Evolutionary conservation across 192 early-diverging fungal genomes (phyloP), one percentile per base, ranked within the genome.

Genomic region (Helicostylum pulchrum): DNA sequence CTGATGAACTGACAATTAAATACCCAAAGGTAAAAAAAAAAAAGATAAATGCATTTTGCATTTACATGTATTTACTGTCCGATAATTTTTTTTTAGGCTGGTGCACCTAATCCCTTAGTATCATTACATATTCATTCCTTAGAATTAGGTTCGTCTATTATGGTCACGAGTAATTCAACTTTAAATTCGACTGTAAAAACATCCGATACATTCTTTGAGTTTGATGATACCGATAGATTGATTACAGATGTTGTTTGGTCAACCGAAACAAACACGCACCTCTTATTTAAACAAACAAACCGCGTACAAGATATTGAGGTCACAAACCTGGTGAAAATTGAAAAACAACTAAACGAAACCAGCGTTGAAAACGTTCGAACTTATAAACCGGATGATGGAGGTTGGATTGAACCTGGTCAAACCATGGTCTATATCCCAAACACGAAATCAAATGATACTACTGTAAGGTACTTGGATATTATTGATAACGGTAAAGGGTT

Each of bases 171-270:
- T 7, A 77, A 74, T 20, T 34, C 68, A 15, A 62, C 68, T 20
- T 50, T 65, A n/a, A 61, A 46, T 20, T 7, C 75, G 11, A 26
- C 43, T 0, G 61, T 72, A 7, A 46, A 64, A 23, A 64, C 68
- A 17, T 32, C 61, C 0, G 65, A 65, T 1, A 47, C 58, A 15
- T 43, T 65, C 36, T 57, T 75, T 6, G 73, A 86, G 12, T 88
- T 89, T 57, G 71, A 71, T 3, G 78, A 78, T n/a, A 77, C 90
- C 3, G 87, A 97, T 79, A 82, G 83, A 26, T 65, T 96, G 4
- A 82, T 99, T 66, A 85, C 87, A n/a, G 88, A 90, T 65, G 85
- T 95, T 39, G 71, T 73, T 12, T 99, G 96, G 96, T 66, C 90
- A 17, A 88, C 88, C 0, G 77, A 80, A 23, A 75, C 65, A 32